Conservation (phyloP, 2,329 filamentous ascomycete genomes). For the Pestalotiopsis sp. region DNA sequence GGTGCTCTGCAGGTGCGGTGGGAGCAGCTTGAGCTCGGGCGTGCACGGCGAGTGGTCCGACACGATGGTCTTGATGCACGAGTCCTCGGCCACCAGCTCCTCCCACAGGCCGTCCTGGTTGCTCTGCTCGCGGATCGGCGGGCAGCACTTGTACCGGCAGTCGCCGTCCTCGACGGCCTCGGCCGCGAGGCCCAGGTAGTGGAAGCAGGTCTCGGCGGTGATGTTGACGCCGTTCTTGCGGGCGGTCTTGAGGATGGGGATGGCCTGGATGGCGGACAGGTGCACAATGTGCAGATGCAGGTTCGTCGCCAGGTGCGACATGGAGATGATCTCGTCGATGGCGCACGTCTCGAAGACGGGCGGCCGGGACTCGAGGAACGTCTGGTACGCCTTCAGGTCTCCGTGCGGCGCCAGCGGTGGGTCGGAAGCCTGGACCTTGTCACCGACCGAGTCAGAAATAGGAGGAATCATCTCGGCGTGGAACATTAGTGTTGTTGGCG, state of each 20-base stretch:
- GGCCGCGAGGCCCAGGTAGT: conserved; percentile 84
- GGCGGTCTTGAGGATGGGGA: conserved; percentile 77
- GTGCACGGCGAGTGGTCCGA: conserved; percentile 97
- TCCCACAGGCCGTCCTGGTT: conserved; percentile 90
- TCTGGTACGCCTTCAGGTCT: conserved; percentile 77
- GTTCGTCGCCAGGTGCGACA: conserved; percentile 78
- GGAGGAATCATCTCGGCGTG: conserved; percentile 98
- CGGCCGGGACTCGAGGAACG: conserved; percentile 89
- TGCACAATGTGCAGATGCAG: conserved; percentile 93
- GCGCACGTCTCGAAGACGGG: conserved; percentile 90
- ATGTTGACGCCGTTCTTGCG: conserved; percentile 77
- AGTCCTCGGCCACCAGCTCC: conserved; percentile 71
- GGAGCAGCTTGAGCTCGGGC: conserved; percentile 88
- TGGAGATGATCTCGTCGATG: conserved; percentile 80
- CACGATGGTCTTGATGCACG: conserved; percentile 88
- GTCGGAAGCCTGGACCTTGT: conserved; percentile 70
- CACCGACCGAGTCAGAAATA: conserved; percentile 76
- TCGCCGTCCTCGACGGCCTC: conserved; percentile 84
- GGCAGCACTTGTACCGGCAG: conserved; percentile 93
- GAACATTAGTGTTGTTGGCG: conserved; percentile 94
- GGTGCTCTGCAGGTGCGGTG: conserved; percentile 62
- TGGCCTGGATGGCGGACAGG: conserved; percentile 84
- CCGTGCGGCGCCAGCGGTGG: conserved; percentile 73
- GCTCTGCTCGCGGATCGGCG: conserved; percentile 78
- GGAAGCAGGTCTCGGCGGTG: conserved; percentile 94